Conservation (phyloP, 2,329 filamentous ascomycete genomes). For the Zymoseptoria brevis region DNA sequence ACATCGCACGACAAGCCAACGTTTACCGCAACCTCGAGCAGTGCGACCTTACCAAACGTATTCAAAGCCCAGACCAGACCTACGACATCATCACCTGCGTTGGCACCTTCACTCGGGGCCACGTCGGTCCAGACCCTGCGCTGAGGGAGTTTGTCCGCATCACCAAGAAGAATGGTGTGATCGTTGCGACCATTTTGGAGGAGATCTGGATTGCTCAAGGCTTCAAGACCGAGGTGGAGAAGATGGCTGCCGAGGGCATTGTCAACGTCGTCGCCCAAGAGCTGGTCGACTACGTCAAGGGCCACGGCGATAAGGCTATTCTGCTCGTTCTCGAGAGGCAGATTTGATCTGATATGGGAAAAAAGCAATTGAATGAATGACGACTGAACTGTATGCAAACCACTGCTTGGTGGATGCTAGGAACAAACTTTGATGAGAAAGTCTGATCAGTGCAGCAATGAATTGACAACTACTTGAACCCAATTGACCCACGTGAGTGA, state of each 20-base stretch:
- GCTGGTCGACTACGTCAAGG: conserved; percentile 26
- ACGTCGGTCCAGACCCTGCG: conserved; percentile 44
- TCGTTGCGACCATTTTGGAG: conserved; percentile 47
- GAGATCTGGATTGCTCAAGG: conserved; percentile 44
- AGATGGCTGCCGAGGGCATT: conserved; percentile 27
- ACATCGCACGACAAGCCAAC: conserved; percentile 42
- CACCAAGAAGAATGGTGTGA: conserved; percentile 39
- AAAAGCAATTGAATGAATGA: neutral
- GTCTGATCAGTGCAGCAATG: too few relatives aligned
- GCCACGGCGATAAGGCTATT: conserved; percentile 13
- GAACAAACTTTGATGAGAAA: too few relatives aligned
- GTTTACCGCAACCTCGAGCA: conserved; percentile 41
- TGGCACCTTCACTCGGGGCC: conserved; percentile 49
- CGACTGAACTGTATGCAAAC: neutral
- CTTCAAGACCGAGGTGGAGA: conserved; percentile 41
- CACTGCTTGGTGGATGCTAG: too few relatives aligned
- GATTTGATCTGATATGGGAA: neutral
- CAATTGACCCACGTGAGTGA: too few relatives aligned
- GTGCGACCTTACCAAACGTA: conserved; percentile 41
- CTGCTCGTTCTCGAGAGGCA: conserved; percentile 22
- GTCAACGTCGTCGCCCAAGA: conserved; percentile 32
- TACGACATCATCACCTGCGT: conserved; percentile 48
- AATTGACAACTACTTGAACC: too few relatives aligned
- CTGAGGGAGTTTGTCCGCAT: conserved; percentile 46
- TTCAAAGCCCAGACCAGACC: conserved; percentile 33